A percentile compares a stretch with the other conserved stretches of the same genome.
These are phyloP conservation scores for Aechmea fasciata DNA, from an alignment of 176 grass and related monocot genomes.

Conservation along the genomic window DNA sequence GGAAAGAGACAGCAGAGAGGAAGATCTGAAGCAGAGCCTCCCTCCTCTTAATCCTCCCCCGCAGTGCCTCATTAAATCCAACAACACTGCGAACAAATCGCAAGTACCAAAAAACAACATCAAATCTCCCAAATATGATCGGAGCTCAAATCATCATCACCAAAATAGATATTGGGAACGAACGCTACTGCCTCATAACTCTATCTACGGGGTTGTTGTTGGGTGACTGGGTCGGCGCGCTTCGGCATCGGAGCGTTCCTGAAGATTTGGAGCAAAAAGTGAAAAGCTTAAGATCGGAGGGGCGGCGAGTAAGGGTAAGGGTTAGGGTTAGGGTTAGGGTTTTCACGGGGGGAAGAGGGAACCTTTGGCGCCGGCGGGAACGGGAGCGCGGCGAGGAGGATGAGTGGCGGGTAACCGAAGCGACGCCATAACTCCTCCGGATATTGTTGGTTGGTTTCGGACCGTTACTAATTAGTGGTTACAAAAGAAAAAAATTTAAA, in stretches of 20 bases:
- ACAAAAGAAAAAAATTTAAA: no score
- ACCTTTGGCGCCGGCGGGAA: slow-evolving; percentile 5
- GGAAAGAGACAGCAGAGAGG: slow-evolving; percentile 28
- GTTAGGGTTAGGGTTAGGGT: neutral
- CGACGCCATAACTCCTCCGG: neutral
- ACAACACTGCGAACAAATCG: neutral
- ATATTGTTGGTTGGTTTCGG: no score
- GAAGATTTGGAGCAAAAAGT: neutral
- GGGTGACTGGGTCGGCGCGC: neutral
- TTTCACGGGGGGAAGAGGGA: neutral
- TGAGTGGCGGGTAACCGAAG: slow-evolving; percentile 9
- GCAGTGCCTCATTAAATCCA: neutral
- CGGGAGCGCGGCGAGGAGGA: slow-evolving; percentile 5
- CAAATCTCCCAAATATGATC: neutral
- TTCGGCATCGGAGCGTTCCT: slow-evolving; percentile 4
- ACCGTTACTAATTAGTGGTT: no score
- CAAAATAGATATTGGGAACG: neutral
- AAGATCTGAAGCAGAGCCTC: slow-evolving; percentile 43
- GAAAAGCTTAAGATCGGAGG: neutral
- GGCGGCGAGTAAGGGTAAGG: neutral
- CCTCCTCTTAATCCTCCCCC: slow-evolving; percentile 28
- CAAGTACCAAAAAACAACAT: neutral
- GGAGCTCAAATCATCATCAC: neutral
- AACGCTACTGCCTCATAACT: neutral
- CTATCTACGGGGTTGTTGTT: neutral